Percentiles rank a stretch among this genome's conserved stretches.
Conservation (phyloP, 352 stramenopile genomes). For the Albugo laibachii region DNA sequence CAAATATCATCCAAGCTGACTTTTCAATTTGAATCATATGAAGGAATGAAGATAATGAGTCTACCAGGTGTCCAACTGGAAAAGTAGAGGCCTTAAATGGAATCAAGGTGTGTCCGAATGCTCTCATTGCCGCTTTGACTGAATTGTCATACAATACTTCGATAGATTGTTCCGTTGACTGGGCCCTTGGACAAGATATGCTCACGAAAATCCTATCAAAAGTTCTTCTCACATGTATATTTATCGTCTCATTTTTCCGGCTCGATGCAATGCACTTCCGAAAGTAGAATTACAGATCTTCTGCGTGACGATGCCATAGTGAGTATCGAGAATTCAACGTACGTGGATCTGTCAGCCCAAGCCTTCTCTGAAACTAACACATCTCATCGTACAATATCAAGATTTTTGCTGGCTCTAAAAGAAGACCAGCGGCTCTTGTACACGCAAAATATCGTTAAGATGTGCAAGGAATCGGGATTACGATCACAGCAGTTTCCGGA, state of each 20-base stretch:
- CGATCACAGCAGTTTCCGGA: conserved; percentile 6
- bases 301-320: conserved; percentile 21
- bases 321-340: conserved; percentile 55
- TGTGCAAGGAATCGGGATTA: conserved; percentile 16
- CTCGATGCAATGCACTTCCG: conserved; percentile 14
- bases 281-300: conserved; percentile 15
- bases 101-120: conserved; percentile 13
- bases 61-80: not conserved
- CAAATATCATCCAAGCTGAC: not conserved
- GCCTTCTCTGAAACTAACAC: not conserved
- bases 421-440: conserved; percentile 47
- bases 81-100: conserved; percentile 2
- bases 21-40: not conserved
- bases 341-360: conserved; percentile 6
- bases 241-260: conserved; percentile 42
- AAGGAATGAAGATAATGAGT: not conserved
- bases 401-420: conserved; percentile 50
- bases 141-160: not conserved
- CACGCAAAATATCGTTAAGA: conserved; percentile 43
- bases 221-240: conserved; percentile 42
- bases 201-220: conserved; percentile 34
- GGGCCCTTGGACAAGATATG: conserved; percentile 37
- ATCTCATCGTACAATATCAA: conserved; percentile 7
- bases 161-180: conserved; percentile 40
- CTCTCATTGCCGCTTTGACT: conserved; percentile 23